A percentile compares a stretch with the other conserved stretches of the same genome.
Conservation (phyloP, 306 rosid genomes). For the Casuarina equisetifolia region DNA sequence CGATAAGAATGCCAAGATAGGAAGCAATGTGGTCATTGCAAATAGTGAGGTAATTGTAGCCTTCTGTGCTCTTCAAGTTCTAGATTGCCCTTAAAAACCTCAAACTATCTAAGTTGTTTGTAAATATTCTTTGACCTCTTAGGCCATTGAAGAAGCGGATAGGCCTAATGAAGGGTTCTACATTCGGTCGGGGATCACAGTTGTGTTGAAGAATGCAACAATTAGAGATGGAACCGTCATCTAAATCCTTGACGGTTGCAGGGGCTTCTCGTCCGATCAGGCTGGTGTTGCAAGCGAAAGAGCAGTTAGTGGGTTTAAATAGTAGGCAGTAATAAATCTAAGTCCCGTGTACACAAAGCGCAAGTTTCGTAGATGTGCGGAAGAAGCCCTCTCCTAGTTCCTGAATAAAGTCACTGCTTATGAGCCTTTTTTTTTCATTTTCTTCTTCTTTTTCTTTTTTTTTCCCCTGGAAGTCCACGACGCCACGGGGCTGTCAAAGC, state of each 20-base stretch:
- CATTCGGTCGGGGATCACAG: slow-evolving; percentile 71
- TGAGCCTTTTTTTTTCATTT: slow-evolving; percentile 4
- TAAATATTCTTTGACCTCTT: slow-evolving; percentile 27
- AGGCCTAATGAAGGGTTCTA: slow-evolving; percentile 70
- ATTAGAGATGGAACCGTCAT: slow-evolving; percentile 75
- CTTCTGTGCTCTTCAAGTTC: neutral
- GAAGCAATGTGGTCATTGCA: slow-evolving; percentile 70
- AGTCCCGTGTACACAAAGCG: slow-evolving; percentile 13
- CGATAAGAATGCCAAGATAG: slow-evolving; percentile 96
- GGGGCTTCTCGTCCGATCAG: slow-evolving; percentile 12
- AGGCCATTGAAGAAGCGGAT: slow-evolving; percentile 93
- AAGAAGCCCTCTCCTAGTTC: slow-evolving; percentile 4
- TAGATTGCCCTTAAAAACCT: neutral
- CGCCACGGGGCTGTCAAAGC: neutral
- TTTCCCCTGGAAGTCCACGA: neutral
- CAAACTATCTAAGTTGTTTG: neutral
- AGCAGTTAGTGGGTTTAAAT: slow-evolving; percentile 17
- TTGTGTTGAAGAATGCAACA: slow-evolving; percentile 73
- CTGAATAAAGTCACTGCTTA: slow-evolving; percentile 27
- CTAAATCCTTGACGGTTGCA: slow-evolving; percentile 28
- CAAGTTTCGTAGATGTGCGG: slow-evolving; percentile 11
- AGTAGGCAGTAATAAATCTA: neutral
- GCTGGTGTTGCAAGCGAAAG: neutral
- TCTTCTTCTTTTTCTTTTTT: no score
- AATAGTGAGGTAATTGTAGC: slow-evolving; percentile 67